phyloP scores from a whole-genome alignment of 2,329 filamentous ascomycete species.

The Herpotrichia juniperi region DNA sequence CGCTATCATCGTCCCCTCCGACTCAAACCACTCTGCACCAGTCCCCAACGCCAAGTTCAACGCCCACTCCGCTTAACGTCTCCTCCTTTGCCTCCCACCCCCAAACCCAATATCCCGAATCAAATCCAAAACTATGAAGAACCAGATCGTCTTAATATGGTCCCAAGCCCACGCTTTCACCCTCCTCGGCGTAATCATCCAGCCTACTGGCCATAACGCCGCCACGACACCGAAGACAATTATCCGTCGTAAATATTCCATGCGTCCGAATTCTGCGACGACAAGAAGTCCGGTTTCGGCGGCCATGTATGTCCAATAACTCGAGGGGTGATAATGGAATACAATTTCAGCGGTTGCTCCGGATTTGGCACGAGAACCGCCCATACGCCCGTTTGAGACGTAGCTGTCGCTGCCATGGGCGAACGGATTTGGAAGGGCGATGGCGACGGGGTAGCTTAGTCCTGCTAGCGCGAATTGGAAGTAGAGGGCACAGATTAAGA shows the following conservation, averaged over 20 bases:
- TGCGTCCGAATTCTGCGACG: conserved; percentile 4
- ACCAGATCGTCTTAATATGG: conserved; percentile 14
- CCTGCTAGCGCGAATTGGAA: conserved; percentile 12
- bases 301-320: conserved; percentile 7
- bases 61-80: neutral
- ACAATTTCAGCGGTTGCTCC: no score
- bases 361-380: neutral
- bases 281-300: conserved; percentile 3
- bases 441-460: conserved; percentile 3
- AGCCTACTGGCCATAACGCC: conserved; percentile 13
- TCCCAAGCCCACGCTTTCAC: conserved; percentile 17
- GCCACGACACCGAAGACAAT: conserved; percentile 13
- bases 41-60: no score
- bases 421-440: conserved; percentile 5
- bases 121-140: conserved; percentile 13
- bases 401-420: neutral
- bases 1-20: no score
- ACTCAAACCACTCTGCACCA: no score
- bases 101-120: conserved; percentile 13
- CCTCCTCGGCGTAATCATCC: conserved; percentile 10
- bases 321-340: conserved; percentile 9
- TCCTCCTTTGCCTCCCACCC: conserved; percentile 7
- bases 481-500: conserved; percentile 12
- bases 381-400: conserved; percentile 4
- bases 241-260: conserved; percentile 11